Evolutionary conservation across 768 basidiomycete species (phyloP).

Genomic region (Megacollybia marginata): DNA sequence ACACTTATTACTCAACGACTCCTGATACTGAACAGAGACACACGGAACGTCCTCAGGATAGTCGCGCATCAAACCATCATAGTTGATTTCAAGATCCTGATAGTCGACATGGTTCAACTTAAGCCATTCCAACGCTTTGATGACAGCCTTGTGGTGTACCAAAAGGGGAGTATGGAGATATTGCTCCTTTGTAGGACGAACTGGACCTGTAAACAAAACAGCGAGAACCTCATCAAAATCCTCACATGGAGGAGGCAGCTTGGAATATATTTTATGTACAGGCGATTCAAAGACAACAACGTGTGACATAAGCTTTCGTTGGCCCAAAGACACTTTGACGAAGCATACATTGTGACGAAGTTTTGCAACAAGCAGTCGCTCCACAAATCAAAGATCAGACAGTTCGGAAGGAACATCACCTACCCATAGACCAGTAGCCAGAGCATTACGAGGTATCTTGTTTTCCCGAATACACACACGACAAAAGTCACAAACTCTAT

Average conservation of each 20-base stretch:
- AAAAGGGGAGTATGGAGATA: conserved; percentile 17
- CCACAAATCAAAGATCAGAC: conserved; percentile 8
- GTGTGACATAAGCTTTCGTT: conserved; percentile 10
- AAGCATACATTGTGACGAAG: conserved; percentile 3
- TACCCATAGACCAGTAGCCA: conserved; percentile 21
- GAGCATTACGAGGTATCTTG: conserved; percentile 7
- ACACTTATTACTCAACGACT: not conserved
- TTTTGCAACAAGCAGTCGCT: conserved; percentile 14
- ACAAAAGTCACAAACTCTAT: not conserved
- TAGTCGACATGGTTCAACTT: conserved; percentile 28
- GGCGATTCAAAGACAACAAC: conserved; percentile 1
- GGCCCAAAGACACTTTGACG: conserved; percentile 5
- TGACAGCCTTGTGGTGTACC: conserved; percentile 18
- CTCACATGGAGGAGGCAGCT: conserved; percentile 12
- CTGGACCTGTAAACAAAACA: not conserved
- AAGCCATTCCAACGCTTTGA: conserved; percentile 25
- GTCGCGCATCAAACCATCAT: conserved; percentile 10
- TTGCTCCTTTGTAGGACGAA: conserved; percentile 17
- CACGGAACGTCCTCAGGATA: conserved; percentile 17
- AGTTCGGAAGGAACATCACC: conserved; percentile 16
- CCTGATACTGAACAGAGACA: conserved; percentile 16
- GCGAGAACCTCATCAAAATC: conserved; percentile 25
- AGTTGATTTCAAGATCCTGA: conserved; percentile 20
- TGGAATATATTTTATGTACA: conserved; percentile 8
- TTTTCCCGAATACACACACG: not conserved